phyloP scores from a whole-genome alignment of 1,284 basidiomycete species.

The Irpex rosettiformis region DNA sequence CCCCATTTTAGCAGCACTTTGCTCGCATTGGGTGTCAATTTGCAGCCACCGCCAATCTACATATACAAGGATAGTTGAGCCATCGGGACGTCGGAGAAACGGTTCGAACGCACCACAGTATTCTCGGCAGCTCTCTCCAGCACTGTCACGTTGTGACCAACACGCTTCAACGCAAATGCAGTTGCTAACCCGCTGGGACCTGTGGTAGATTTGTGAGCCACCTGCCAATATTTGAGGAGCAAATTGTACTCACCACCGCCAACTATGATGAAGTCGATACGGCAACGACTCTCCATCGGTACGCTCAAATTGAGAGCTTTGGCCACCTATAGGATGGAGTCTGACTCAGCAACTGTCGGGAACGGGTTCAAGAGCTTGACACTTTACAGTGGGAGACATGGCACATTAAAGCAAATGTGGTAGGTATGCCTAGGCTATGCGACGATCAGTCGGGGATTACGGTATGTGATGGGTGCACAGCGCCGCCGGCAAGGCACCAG shows the following conservation, averaged over 20 bases:
- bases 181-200: constrained; percentile 47
- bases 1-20: constrained; percentile 60
- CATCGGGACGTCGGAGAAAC: not conserved
- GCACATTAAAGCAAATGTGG: not conserved
- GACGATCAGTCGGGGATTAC: too few species aligned
- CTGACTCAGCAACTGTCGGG: not conserved
- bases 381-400: not conserved
- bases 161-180: constrained; percentile 49
- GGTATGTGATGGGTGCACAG: not conserved
- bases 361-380: not conserved
- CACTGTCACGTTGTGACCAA: constrained; percentile 52
- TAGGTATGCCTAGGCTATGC: not conserved
- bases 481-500: not conserved
- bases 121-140: constrained; percentile 42
- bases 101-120: constrained; percentile 30
- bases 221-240: not conserved
- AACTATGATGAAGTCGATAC: constrained; percentile 44
- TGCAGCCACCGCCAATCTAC: constrained; percentile 40
- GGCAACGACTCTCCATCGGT: not conserved
- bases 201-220: not conserved
- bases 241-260: constrained; percentile 37
- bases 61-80: constrained; percentile 1
- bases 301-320: not conserved
- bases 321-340: not conserved
- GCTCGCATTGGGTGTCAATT: constrained; percentile 52